Conservation (phyloP, 768 basidiomycete species). For the Tulasnella sp. region DNA sequence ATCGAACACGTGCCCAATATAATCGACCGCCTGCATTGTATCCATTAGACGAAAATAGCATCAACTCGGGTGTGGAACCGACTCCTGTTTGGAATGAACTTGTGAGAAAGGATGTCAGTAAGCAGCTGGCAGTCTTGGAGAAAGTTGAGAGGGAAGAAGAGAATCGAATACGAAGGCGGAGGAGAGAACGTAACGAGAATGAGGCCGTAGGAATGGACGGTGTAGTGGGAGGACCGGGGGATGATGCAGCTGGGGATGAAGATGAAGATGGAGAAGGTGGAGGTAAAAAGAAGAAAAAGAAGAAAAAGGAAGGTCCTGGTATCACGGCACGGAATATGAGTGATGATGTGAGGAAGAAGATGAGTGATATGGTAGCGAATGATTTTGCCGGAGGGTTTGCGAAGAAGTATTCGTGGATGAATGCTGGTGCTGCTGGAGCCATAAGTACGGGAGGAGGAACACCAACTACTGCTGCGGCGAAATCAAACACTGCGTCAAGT, state of each 20-base stretch:
- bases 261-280: conserved; percentile 30
- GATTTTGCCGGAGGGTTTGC: conserved; percentile 66
- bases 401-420: conserved; percentile 85
- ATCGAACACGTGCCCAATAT: conserved; percentile 59
- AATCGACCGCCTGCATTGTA: conserved; percentile 55
- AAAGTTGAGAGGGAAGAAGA: conserved; percentile 77
- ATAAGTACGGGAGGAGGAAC: conserved; percentile 21
- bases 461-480: conserved; percentile 18
- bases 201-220: conserved; percentile 37
- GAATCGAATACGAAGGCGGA: conserved; percentile 52
- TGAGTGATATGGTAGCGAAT: conserved; percentile 80
- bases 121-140: conserved; percentile 64
- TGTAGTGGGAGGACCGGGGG: conserved; percentile 24
- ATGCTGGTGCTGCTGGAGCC: conserved; percentile 39
- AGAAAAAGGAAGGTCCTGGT: conserved; percentile 72
- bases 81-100: conserved; percentile 74
- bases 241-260: conserved; percentile 35
- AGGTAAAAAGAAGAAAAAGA: conserved; percentile 54
- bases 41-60: conserved; percentile 31
- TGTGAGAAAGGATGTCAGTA: conserved; percentile 65
- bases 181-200: conserved; percentile 58
- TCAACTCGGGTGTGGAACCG: not conserved
- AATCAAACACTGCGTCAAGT: conserved; percentile 19
- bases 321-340: conserved; percentile 82
- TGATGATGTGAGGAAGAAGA: conserved; percentile 81